Evolutionary conservation across 805 yeast genomes (phyloP).

Genomic region (Sugiyamaella smithiae): DNA sequence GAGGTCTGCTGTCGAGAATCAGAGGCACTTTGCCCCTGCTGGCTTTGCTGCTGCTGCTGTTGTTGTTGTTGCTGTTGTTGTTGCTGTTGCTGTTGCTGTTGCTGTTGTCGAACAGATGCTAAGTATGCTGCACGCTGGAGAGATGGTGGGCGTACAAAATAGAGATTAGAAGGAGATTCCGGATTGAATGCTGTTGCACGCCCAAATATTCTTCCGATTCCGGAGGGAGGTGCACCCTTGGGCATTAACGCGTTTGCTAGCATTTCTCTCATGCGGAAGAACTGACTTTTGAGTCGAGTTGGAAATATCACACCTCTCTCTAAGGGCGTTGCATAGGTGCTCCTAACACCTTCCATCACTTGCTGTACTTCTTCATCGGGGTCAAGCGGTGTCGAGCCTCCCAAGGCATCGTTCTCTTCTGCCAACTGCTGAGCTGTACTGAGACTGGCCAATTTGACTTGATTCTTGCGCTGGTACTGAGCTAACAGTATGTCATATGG

Average conservation of each 20-base stretch:
- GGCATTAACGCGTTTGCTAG: slow-evolving; percentile 71
- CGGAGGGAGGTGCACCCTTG: slow-evolving; percentile 49
- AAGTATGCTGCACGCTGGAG: slow-evolving; percentile 29
- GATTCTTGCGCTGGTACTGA: slow-evolving; percentile 88
- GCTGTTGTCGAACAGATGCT: slow-evolving; percentile 15
- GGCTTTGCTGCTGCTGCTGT: slow-evolving; percentile 22
- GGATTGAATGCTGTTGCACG: slow-evolving; percentile 73
- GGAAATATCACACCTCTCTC: slow-evolving; percentile 74
- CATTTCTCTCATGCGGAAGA: slow-evolving; percentile 88
- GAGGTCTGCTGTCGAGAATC: neutral
- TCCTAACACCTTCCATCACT: slow-evolving; percentile 83
- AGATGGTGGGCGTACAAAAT: slow-evolving; percentile 34
- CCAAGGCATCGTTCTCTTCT: slow-evolving; percentile 34
- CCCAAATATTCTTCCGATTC: slow-evolving; percentile 78
- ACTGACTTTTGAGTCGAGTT: slow-evolving; percentile 63
- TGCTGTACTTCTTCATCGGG: slow-evolving; percentile 93
- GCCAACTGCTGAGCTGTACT: slow-evolving; percentile 40
- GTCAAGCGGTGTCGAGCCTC: slow-evolving; percentile 46
- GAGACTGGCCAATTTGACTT: slow-evolving; percentile 69
- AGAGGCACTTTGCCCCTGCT: slow-evolving; percentile 3
- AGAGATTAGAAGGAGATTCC: slow-evolving; percentile 58
- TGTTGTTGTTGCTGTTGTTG: slow-evolving; percentile 18
- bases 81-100: slow-evolving; percentile 17
- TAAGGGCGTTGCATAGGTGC: slow-evolving; percentile 53
- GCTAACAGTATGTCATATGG: slow-evolving; percentile 86